Evolutionary conservation across 345 rosid species (phyloP).

Genomic region (Clausena lansium): DNA sequence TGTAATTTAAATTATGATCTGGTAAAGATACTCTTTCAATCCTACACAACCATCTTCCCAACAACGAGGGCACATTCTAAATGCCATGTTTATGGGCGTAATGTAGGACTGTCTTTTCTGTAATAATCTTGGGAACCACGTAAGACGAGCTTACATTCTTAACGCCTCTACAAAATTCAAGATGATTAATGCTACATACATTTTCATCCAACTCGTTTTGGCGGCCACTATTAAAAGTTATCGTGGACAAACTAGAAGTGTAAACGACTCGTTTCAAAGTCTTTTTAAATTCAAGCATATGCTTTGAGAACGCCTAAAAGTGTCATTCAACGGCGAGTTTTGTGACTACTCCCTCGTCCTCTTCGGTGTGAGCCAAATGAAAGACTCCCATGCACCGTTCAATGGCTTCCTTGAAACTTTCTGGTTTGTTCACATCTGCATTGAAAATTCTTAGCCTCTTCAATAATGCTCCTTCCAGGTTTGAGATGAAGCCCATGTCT

Average conservation of each 20-base stretch:
- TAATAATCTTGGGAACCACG: slow-evolving; percentile 34
- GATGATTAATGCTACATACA: slow-evolving; percentile 30
- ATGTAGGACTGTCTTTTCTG: slow-evolving; percentile 41
- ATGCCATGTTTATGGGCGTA: slow-evolving; percentile 37
- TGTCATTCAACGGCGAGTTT: slow-evolving; percentile 48
- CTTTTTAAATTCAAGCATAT: slow-evolving; percentile 47
- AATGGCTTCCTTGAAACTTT: slow-evolving; percentile 52
- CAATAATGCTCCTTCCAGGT: slow-evolving; percentile 49
- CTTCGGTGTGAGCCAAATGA: slow-evolving; percentile 48
- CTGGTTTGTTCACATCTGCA: slow-evolving; percentile 52
- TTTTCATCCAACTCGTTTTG: slow-evolving; percentile 30
- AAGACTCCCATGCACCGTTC: slow-evolving; percentile 56
- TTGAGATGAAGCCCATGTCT: slow-evolving; percentile 52
- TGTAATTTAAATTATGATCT: no score
- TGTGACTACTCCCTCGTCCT: slow-evolving; percentile 42
- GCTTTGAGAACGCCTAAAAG: slow-evolving; percentile 46
- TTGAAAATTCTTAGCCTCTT: slow-evolving; percentile 40
- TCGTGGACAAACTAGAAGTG: slow-evolving; percentile 42
- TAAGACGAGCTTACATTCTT: slow-evolving; percentile 31
- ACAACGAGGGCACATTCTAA: no score
- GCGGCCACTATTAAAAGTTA: slow-evolving; percentile 3
- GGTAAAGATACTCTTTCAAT: no score
- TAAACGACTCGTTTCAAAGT: slow-evolving; percentile 59
- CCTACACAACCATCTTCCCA: no score
- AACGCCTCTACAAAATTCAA: no score